These are phyloP conservation scores for Aspergillus sclerotioniger DNA, from an alignment of 495 filamentous ascomycete species.

Conservation along the genomic window DNA sequence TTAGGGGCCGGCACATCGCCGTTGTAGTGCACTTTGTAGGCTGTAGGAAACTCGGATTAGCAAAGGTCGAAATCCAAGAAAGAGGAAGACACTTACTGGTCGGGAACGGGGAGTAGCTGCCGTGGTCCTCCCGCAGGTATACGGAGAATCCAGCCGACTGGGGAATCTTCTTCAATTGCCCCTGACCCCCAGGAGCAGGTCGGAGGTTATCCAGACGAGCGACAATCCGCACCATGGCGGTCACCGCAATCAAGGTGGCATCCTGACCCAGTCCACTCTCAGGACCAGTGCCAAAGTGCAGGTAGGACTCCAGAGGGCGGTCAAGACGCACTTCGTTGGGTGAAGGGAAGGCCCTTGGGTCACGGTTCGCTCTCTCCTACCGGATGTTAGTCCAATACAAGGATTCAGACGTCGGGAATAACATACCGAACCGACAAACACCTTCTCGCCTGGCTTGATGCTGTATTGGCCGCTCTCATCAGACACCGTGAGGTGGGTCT, in stretches of 20 bases:
- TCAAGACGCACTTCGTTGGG: constrained; percentile 63
- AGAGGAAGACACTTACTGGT: constrained; percentile 48
- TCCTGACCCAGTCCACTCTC: constrained; percentile 63
- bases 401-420: constrained; percentile 17
- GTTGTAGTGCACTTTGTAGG: constrained; percentile 44
- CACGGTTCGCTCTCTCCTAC: constrained; percentile 51
- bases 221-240: constrained; percentile 62
- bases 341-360: constrained; percentile 65
- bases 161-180: constrained; percentile 69
- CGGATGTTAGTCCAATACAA: constrained; percentile 5
- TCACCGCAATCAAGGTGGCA: constrained; percentile 59
- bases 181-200: constrained; percentile 65
- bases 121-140: constrained; percentile 75
- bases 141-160: constrained; percentile 58
- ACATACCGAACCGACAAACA: constrained; percentile 51
- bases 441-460: constrained; percentile 49
- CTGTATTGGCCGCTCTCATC: constrained; percentile 50
- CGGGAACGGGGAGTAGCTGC: constrained; percentile 70
- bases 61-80: background rate
- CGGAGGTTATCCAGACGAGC: constrained; percentile 58
- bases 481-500: constrained; percentile 38
- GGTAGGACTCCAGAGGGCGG: constrained; percentile 66
- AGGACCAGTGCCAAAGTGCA: constrained; percentile 62
- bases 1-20: constrained; percentile 34
- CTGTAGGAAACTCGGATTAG: constrained; percentile 25